These are phyloP conservation scores for Wallemia ichthyophaga DNA, from an alignment of 1,284 basidiomycete genomes.

Conservation along the genomic window DNA sequence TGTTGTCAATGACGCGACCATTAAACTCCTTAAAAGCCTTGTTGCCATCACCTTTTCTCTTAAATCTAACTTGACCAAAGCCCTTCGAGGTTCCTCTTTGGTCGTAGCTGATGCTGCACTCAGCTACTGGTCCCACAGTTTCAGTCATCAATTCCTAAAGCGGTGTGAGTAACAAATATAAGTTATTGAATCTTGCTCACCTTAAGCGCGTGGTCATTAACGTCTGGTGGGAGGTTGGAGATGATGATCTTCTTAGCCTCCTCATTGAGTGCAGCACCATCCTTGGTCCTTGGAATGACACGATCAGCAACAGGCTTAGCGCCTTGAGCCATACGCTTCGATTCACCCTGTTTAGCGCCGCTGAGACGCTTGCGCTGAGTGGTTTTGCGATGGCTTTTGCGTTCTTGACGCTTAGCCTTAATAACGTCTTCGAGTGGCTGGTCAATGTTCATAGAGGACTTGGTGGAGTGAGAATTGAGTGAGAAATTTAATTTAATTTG, in stretches of 20 bases:
- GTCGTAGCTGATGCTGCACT: conserved; percentile 63
- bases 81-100: conserved; percentile 63
- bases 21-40: conserved; percentile 86
- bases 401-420: conserved; percentile 21
- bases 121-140: conserved; percentile 37
- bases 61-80: conserved; percentile 59
- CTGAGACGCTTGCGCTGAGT: conserved; percentile 21
- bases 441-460: conserved; percentile 25
- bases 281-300: conserved; percentile 1
- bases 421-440: conserved; percentile 77
- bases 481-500: neutral
- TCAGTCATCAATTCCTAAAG: neutral
- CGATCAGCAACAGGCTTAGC: conserved; percentile 3
- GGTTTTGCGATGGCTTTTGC: conserved; percentile 2
- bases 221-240: conserved; percentile 77
- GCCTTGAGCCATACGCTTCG: conserved; percentile 9
- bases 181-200: conserved; percentile 19
- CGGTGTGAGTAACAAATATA: neutral
- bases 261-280: conserved; percentile 12
- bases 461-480: conserved; percentile 4
- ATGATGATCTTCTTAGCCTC: conserved; percentile 74
- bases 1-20: conserved; percentile 97
- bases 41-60: conserved; percentile 56
- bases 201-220: conserved; percentile 76
- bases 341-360: conserved; percentile 7